phyloP scores from a whole-genome alignment of 768 basidiomycete genomes.

The Suillus subluteus region DNA sequence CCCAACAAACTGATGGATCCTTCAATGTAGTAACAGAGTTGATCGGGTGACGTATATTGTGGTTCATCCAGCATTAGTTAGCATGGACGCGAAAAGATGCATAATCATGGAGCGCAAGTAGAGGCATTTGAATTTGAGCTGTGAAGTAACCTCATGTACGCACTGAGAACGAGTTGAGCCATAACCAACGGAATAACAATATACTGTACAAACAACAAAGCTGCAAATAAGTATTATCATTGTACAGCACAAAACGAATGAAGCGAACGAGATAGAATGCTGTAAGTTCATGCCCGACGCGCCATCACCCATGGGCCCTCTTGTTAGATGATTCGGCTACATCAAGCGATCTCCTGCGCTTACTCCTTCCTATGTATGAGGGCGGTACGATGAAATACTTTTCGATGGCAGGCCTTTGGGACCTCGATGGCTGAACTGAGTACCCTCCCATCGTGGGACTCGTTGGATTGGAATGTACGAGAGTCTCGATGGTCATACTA shows the following conservation, averaged over 20 bases:
- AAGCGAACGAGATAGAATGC: not conserved
- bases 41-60: not conserved
- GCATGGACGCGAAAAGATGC: not conserved
- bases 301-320: conserved; percentile 20
- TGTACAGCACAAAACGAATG: not conserved
- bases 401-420: conserved; percentile 40
- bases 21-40: not conserved
- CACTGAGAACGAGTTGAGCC: not conserved
- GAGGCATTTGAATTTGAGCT: not conserved
- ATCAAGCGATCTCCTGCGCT: conserved; percentile 32
- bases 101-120: not conserved
- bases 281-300: conserved; percentile 2
- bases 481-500: conserved; percentile 62
- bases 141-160: not conserved
- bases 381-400: conserved; percentile 38
- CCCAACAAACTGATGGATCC: not conserved
- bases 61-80: not conserved
- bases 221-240: conserved; percentile 7
- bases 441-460: conserved; percentile 49
- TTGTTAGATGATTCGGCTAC: conserved; percentile 30
- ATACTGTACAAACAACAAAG: conserved; percentile 31
- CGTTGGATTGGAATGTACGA: conserved; percentile 72
- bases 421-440: conserved; percentile 23
- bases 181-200: conserved; percentile 25
- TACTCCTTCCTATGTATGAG: conserved; percentile 20